A percentile compares a stretch with the other conserved stretches of the same genome.
Evolutionary conservation across 345 rosid species (phyloP).

Genomic region (Hirschfeldia incana): DNA sequence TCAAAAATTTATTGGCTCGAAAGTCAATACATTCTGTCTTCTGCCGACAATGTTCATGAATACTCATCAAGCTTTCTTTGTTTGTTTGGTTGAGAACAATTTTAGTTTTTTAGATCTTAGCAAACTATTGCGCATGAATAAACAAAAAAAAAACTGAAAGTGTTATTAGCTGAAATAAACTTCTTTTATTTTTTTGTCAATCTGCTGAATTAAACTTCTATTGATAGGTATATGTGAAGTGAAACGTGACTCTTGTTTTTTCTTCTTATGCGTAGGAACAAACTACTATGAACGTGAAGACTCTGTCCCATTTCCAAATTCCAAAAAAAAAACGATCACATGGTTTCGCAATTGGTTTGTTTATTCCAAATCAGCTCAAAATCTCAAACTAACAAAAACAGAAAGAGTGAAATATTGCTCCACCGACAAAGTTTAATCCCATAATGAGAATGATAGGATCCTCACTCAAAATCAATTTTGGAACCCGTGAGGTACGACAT

Average conservation of each 20-base stretch:
- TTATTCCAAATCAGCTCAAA: neutral
- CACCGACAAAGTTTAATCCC: slow-evolving; percentile 32
- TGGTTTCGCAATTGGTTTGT: slow-evolving; percentile 13
- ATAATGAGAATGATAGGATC: neutral
- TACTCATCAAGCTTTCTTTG: slow-evolving; percentile 15
- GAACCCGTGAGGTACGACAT: neutral
- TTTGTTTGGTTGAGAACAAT: slow-evolving; percentile 32
- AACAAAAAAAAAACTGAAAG: neutral
- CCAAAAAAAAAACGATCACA: neutral
- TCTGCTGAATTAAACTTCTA: neutral
- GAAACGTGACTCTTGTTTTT: slow-evolving; percentile 16
- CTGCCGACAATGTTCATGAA: slow-evolving; percentile 34
- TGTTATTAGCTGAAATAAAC: neutral
- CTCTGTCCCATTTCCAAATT: slow-evolving; percentile 18
- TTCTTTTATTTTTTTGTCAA: neutral
- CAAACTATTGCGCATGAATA: neutral
- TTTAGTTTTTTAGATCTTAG: slow-evolving; percentile 19
- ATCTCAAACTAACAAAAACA: slow-evolving; percentile 11
- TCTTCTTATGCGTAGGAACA: slow-evolving; percentile 13
- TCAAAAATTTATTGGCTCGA: slow-evolving; percentile 6
- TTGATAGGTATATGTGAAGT: slow-evolving; percentile 2
- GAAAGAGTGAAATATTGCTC: neutral
- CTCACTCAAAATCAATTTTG: neutral
- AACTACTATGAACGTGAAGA: slow-evolving; percentile 28
- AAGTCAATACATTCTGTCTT: slow-evolving; percentile 36